Conservation (phyloP, 2,329 filamentous ascomycete genomes). For the Samsoniella hepiali region DNA sequence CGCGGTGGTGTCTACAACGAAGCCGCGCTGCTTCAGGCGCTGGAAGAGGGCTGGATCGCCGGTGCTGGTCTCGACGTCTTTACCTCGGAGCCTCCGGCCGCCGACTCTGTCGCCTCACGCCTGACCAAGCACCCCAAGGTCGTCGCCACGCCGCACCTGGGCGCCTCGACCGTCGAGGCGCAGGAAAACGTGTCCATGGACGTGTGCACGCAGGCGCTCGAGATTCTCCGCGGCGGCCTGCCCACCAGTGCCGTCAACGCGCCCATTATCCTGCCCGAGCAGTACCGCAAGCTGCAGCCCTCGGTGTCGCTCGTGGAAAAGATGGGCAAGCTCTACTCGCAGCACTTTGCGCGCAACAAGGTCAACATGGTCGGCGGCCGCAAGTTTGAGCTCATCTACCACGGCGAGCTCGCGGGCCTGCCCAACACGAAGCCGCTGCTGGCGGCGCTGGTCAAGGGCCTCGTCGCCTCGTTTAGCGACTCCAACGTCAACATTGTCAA, state of each 20-base stretch:
- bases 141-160: constrained; percentile 75
- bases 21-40: constrained; percentile 63
- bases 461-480: constrained; percentile 66
- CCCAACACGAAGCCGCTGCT: constrained; percentile 76
- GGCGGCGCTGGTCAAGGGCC: constrained; percentile 73
- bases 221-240: constrained; percentile 68
- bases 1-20: constrained; percentile 80
- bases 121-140: constrained; percentile 69
- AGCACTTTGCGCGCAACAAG: constrained; percentile 57
- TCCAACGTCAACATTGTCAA: constrained; percentile 80
- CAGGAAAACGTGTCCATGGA: constrained; percentile 83
- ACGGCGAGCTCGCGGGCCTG: constrained; percentile 68
- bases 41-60: constrained; percentile 68
- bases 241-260: constrained; percentile 78
- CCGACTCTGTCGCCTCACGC: constrained; percentile 54
- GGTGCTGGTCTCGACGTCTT: constrained; percentile 80
- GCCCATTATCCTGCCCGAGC: constrained; percentile 75
- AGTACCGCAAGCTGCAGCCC: constrained; percentile 73
- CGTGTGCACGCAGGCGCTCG: constrained; percentile 74
- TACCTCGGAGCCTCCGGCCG: constrained; percentile 64
- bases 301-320: constrained; percentile 75
- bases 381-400: constrained; percentile 73
- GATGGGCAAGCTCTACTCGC: constrained; percentile 75
- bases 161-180: constrained; percentile 76
- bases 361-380: constrained; percentile 55